phyloP scores from a whole-genome alignment of 148 eudicot species.

The Oxyria digyna region DNA sequence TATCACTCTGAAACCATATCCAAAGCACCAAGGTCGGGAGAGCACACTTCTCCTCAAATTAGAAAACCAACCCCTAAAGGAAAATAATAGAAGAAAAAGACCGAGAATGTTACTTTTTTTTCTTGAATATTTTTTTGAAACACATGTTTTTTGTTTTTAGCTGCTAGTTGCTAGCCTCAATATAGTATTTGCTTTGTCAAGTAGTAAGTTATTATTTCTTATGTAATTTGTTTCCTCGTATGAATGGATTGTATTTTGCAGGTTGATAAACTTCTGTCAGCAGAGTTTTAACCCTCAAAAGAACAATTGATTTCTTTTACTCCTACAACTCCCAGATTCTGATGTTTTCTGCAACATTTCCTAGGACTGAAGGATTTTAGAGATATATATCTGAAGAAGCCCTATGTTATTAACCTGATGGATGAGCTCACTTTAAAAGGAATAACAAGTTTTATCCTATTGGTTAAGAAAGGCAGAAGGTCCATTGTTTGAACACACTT shows the following conservation, averaged over 20 bases:
- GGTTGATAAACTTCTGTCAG: slow-evolving; percentile 68
- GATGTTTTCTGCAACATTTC: slow-evolving; percentile 66
- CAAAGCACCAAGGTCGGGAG: no score
- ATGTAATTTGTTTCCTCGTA: no score
- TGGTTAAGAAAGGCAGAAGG: slow-evolving; percentile 68
- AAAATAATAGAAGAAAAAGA: no score
- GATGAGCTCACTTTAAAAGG: slow-evolving; percentile 71
- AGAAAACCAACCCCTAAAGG: no score
- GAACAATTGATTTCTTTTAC: slow-evolving; percentile 47
- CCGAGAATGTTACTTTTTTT: no score
- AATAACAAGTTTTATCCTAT: slow-evolving; percentile 54
- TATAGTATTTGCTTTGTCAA: no score
- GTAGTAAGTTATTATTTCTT: no score
- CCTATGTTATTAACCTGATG: slow-evolving; percentile 61
- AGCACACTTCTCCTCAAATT: no score
- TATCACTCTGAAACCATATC: no score
- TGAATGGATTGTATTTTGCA: slow-evolving; percentile 22
- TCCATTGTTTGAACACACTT: slow-evolving; percentile 26
- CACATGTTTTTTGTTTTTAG: no score
- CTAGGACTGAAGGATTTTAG: slow-evolving; percentile 51
- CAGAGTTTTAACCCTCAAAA: slow-evolving; percentile 52
- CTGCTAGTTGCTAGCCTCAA: no score
- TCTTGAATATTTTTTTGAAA: no score
- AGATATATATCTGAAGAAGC: slow-evolving; percentile 35
- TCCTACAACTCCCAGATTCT: slow-evolving; percentile 38